Percentiles rank a stretch among this genome's conserved stretches.
Conservation (phyloP, 129 eudicot genomes). For the Centaurea solstitialis region DNA sequence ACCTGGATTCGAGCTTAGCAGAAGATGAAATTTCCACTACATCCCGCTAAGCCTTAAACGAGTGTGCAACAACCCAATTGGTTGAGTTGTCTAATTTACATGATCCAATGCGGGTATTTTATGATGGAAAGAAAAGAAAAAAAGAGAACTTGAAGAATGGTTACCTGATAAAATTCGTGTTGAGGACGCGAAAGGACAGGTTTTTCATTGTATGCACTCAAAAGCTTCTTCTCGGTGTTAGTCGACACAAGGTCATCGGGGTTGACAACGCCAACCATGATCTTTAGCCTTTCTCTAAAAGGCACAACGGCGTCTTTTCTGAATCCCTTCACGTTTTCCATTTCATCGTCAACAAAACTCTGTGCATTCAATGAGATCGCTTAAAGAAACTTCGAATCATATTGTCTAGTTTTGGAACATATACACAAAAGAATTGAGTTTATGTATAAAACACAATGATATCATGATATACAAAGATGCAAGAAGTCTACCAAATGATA, state of each 20-base stretch:
- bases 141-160: background rate
- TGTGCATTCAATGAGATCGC: conserved; percentile 26
- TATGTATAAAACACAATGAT: background rate
- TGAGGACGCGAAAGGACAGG: conserved; percentile 98
- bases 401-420: background rate
- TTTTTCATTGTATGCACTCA: conserved; percentile 82
- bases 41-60: too few relatives aligned
- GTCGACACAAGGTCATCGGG: conserved; percentile 81
- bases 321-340: conserved; percentile 69
- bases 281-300: conserved; percentile 86
- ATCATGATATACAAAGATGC: background rate
- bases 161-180: conserved; percentile 89
- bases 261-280: conserved; percentile 81
- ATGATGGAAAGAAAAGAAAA: background rate
- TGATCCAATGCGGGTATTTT: background rate
- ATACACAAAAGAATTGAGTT: background rate
- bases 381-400: background rate
- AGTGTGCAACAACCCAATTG: too few relatives aligned
- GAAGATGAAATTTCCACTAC: too few relatives aligned
- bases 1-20: too few relatives aligned
- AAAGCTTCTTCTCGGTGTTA: conserved; percentile 74
- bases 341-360: conserved; percentile 74
- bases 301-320: conserved; percentile 58
- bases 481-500: background rate
- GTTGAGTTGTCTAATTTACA: background rate